These are phyloP conservation scores for Discostella stelligeroides DNA, from an alignment of 108 stramenopile species.

Conservation along the genomic window DNA sequence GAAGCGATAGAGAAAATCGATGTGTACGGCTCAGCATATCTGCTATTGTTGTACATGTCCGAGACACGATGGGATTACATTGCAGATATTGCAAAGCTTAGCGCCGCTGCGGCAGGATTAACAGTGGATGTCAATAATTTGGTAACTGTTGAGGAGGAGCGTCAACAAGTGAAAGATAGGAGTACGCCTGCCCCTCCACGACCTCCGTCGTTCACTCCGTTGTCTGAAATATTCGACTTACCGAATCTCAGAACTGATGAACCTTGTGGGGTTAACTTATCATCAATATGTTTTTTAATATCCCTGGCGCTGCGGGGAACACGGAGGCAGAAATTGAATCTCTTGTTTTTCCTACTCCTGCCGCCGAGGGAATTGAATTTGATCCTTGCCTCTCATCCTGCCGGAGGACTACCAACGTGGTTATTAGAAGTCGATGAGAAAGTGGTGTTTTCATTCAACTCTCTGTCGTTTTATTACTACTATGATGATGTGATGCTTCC, in stretches of 20 bases:
- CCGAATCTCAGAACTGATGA: conserved; percentile 26
- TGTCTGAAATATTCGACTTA: conserved; percentile 36
- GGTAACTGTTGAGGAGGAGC: neutral
- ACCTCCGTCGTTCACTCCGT: conserved; percentile 28
- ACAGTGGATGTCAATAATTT: conserved; percentile 74
- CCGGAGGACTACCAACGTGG: conserved; percentile 78
- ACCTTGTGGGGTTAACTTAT: conserved; percentile 61
- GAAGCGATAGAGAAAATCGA: conserved; percentile 30
- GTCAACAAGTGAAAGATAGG: too few species aligned
- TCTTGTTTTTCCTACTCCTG: conserved; percentile 73
- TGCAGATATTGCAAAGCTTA: conserved; percentile 53
- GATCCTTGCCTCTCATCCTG: conserved; percentile 70
- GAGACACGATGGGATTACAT: conserved; percentile 73
- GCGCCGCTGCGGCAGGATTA: conserved; percentile 59
- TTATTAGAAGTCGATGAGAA: conserved; percentile 72
- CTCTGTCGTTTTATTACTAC: conserved; percentile 73
- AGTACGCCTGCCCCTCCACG: conserved; percentile 17
- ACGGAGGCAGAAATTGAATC: conserved; percentile 66
- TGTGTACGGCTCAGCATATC: conserved; percentile 33
- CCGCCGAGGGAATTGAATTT: conserved; percentile 53
- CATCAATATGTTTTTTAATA: conserved; percentile 57
- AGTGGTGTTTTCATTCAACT: conserved; percentile 59
- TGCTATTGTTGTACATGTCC: conserved; percentile 54
- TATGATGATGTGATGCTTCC: conserved; percentile 60
- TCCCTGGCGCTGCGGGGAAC: conserved; percentile 72